Evolutionary conservation across 257 asterid species (phyloP), one percentile per base, ranked within the genome.

Genomic region (Mitragyna speciosa): DNA sequence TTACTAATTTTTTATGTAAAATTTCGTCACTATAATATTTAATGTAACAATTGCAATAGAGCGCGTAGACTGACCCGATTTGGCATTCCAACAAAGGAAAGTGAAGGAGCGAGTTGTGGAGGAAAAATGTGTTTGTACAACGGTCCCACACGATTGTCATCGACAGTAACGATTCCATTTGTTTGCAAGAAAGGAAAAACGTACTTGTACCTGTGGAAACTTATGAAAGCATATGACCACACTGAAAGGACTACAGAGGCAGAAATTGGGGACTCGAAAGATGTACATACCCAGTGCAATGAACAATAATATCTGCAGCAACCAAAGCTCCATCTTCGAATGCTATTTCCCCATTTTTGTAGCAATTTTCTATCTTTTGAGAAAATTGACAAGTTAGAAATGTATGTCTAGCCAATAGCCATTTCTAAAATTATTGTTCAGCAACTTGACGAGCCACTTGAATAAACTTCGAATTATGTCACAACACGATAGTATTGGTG

Each of bases 61-160:
- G 6, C 10, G 19, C 1, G 39, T 22, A 5, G 24, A 69, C 80
- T 84, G 59, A 87, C 93, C 84, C 70, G 76, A 72, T 66, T 70
- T 49, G 92, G 75, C 67, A 89, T 72, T 64, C 96, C 94, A 24
- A 92, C 80, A 51, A 92, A 91, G 15, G 94, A 88, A 69, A 92
- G 91, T 28, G 20, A 33, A 0, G 97, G 97, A 75, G 93, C 91
- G 73, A 89, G 86, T 72, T 82, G 48, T 28, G 97, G 92, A 24
- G 97, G 89, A 65, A 92, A 92, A 19, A 84, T 61, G 67, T 92
- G 96, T 49, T 88, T 91, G 86, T 88, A 92, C 33, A 92, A 88
- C 51, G 88, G 93, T 28, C 90, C 93, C 63, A 91, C 89, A 22
- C 96, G 87, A 26, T 86, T 87, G 70, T 89, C 87, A 49, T 89